A percentile compares a stretch with the other conserved stretches of the same genome.
These are phyloP conservation scores for Trametes meyenii DNA, from an alignment of 768 basidiomycete genomes.

Conservation along the genomic window DNA sequence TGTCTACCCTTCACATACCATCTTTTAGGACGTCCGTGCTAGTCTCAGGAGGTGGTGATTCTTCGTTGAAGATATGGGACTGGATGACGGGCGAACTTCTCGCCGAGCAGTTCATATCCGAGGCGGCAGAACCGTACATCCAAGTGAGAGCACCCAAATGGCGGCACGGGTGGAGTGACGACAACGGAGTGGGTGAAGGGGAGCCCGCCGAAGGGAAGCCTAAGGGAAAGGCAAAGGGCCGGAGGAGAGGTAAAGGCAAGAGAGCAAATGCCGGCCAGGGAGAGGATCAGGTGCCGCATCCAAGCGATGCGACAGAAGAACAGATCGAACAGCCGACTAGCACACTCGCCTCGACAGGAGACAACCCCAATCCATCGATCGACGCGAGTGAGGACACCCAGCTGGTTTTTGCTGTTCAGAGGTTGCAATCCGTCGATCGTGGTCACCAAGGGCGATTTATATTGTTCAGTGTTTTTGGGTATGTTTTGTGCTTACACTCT, in stretches of 20 bases:
- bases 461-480: slow-evolving; percentile 79
- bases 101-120: slow-evolving; percentile 53
- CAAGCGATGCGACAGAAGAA: slow-evolving; percentile 35
- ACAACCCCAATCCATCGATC: not conserved
- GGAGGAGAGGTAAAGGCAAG: slow-evolving; percentile 22
- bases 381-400: slow-evolving; percentile 23
- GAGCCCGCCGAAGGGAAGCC: slow-evolving; percentile 24
- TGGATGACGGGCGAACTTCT: slow-evolving; percentile 66
- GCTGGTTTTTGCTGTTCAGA: slow-evolving; percentile 56
- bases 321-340: slow-evolving; percentile 31
- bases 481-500: slow-evolving; percentile 28
- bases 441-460: slow-evolving; percentile 42
- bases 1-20: slow-evolving; percentile 81
- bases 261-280: slow-evolving; percentile 17
- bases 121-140: slow-evolving; percentile 41
- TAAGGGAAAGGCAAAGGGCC: slow-evolving; percentile 25
- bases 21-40: slow-evolving; percentile 48
- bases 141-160: slow-evolving; percentile 39
- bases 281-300: slow-evolving; percentile 34
- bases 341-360: slow-evolving; percentile 5
- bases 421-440: slow-evolving; percentile 51
- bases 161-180: slow-evolving; percentile 34
- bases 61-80: slow-evolving; percentile 75
- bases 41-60: slow-evolving; percentile 90
- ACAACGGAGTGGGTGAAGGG: slow-evolving; percentile 28